Percentiles rank a stretch among this genome's conserved stretches.
These are phyloP conservation scores for Acacia melanoxylon DNA, from an alignment of 306 rosid species.

Conservation along the genomic window DNA sequence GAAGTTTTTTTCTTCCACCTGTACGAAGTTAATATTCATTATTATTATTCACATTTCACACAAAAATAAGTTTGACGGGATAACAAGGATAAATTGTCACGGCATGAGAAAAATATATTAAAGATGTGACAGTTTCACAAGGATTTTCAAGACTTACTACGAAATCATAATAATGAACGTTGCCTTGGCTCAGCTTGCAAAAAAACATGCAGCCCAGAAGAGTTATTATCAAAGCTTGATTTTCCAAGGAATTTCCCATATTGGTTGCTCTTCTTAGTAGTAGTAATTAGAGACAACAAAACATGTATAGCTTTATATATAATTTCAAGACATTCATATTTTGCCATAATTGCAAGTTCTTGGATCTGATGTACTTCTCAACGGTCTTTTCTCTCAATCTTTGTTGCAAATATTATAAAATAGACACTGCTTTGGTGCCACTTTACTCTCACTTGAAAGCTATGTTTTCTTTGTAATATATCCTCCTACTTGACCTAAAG, in stretches of 20 bases:
- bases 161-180: slow-evolving; percentile 23
- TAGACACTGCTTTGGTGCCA: background rate
- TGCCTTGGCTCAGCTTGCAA: slow-evolving; percentile 9
- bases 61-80: background rate
- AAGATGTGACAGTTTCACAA: background rate
- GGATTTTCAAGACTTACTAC: background rate
- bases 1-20: slow-evolving; percentile 35
- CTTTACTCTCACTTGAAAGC: background rate
- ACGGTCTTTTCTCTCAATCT: background rate
- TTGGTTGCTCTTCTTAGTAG: background rate
- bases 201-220: background rate
- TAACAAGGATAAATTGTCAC: too few species aligned
- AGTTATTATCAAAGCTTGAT: background rate
- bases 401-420: background rate
- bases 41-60: background rate
- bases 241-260: background rate
- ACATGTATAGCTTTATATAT: background rate
- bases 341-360: background rate
- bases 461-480: background rate
- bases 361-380: background rate
- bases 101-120: too few species aligned
- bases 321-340: background rate
- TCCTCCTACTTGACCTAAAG: background rate
- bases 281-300: background rate
- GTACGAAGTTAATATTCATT: background rate